Evolutionary conservation across 345 rosid genomes (phyloP).

Genomic region (Populus simonii): DNA sequence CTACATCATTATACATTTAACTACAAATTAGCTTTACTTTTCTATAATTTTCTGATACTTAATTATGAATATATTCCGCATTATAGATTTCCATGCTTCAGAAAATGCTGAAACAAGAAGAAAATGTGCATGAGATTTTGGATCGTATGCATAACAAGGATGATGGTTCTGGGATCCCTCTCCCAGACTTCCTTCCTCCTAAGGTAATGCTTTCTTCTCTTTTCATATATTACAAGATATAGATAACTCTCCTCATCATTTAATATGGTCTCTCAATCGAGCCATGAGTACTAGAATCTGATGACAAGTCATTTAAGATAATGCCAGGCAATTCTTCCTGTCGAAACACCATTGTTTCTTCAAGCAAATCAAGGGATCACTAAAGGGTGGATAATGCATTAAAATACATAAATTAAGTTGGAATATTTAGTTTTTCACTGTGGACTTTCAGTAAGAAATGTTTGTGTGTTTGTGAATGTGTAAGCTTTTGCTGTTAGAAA

Average conservation of each 20-base stretch:
- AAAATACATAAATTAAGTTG: neutral
- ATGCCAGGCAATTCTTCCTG: neutral
- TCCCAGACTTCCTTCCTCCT: slow-evolving; percentile 77
- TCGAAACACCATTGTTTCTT: no score
- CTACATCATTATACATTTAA: neutral
- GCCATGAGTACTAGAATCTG: no score
- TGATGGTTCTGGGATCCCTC: slow-evolving; percentile 39
- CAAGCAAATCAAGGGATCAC: no score
- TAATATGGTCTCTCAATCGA: no score
- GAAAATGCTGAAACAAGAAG: slow-evolving; percentile 80
- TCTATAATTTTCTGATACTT: neutral
- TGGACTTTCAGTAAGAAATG: neutral
- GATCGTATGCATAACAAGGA: slow-evolving; percentile 45
- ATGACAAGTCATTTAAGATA: no score
- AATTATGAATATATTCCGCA: neutral
- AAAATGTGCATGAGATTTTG: slow-evolving; percentile 65
- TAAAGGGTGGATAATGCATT: neutral
- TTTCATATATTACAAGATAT: neutral
- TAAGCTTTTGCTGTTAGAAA: no score
- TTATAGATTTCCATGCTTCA: slow-evolving; percentile 61
- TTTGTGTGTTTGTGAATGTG: no score
- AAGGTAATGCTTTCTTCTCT: slow-evolving; percentile 41
- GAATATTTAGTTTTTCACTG: neutral
- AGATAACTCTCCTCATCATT: no score
- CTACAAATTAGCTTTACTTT: neutral